Conservation (phyloP, 2,329 filamentous ascomycete genomes). For the Dothideomycetes sp. region DNA sequence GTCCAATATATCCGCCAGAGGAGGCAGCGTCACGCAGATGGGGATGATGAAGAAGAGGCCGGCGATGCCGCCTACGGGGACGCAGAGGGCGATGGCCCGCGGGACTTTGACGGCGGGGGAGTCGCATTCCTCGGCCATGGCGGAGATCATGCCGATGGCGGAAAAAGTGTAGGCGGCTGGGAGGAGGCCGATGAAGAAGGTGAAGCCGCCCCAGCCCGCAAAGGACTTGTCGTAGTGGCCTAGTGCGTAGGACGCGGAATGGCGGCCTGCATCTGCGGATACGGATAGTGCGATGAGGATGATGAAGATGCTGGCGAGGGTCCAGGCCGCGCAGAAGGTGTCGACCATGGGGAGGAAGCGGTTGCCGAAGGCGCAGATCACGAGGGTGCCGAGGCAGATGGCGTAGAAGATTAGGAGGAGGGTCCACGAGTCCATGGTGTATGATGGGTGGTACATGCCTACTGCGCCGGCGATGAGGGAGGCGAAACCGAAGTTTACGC, state of each 20-base stretch:
- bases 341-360: constrained; percentile 54
- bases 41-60: constrained; percentile 47
- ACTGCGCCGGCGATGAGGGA: constrained; percentile 37
- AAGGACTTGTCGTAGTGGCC: constrained; percentile 45
- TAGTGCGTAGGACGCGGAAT: constrained; percentile 40
- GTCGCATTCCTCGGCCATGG: constrained; percentile 50
- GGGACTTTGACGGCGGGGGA: constrained; percentile 43
- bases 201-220: constrained; percentile 48
- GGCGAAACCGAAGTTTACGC: constrained; percentile 62
- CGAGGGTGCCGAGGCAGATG: constrained; percentile 53
- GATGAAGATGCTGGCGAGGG: constrained; percentile 43
- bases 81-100: constrained; percentile 39
- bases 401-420: constrained; percentile 61
- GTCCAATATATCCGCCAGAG: constrained; percentile 32
- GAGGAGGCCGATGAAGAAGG: constrained; percentile 52
- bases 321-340: constrained; percentile 46
- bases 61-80: constrained; percentile 43
- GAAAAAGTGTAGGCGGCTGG: constrained; percentile 29
- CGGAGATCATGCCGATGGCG: constrained; percentile 51
- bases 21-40: constrained; percentile 40
- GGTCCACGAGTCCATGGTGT: constrained; percentile 48
- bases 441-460: constrained; percentile 42
- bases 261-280: constrained; percentile 42
- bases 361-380: constrained; percentile 58
- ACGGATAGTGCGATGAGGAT: constrained; percentile 46